phyloP scores from a whole-genome alignment of 148 eudicot species.

The Silene conica region DNA sequence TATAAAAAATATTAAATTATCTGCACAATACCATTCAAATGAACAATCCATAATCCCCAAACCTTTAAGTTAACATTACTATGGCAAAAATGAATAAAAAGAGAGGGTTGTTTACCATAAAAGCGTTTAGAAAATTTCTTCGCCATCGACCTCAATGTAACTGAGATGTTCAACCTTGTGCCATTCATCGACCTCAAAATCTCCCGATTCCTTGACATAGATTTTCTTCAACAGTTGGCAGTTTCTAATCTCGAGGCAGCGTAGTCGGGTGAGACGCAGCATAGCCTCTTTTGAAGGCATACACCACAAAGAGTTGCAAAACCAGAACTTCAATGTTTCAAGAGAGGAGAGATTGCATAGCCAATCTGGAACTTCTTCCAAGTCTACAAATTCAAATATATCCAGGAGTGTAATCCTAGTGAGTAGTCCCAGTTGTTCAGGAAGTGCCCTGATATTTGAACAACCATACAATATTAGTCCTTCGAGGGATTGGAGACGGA shows the following conservation, averaged over 20 bases:
- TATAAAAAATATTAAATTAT: no score
- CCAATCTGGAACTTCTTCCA: conserved; percentile 14
- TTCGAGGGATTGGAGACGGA: background rate
- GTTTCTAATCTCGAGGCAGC: background rate
- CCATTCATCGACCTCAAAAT: background rate
- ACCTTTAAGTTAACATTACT: no score
- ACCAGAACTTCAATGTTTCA: background rate
- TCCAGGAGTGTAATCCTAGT: background rate
- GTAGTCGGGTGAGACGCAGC: background rate
- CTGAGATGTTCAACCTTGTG: conserved; percentile 1
- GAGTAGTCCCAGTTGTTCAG: conserved; percentile 13
- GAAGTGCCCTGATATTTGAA: background rate
- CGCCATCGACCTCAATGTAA: background rate
- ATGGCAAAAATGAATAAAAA: no score
- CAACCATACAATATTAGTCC: background rate
- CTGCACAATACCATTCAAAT: no score
- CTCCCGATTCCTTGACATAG: background rate
- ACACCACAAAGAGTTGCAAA: background rate
- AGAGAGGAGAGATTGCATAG: conserved; percentile 2
- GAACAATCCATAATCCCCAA: no score
- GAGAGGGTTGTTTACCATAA: background rate
- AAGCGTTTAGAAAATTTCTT: background rate
- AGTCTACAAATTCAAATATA: background rate
- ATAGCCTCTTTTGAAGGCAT: conserved; percentile 12
- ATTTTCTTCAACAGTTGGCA: background rate